Percentiles rank a stretch among this genome's conserved stretches.
Conservation (phyloP, 148 eudicot species). For the Persicaria tinctoria region DNA sequence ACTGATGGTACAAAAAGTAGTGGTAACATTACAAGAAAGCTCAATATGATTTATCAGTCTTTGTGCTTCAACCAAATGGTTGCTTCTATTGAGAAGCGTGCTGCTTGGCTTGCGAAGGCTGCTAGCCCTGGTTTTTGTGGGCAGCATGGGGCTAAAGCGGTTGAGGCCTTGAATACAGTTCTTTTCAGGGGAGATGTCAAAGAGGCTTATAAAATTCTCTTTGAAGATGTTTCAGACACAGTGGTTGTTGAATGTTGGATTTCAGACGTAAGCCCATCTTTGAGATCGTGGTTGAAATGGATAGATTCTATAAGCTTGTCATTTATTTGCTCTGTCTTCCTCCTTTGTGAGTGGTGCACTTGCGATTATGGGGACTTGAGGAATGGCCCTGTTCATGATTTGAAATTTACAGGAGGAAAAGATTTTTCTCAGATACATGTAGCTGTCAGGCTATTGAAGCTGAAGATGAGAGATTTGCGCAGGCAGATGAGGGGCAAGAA, state of each 20-base stretch:
- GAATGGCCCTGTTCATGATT: constrained; percentile 37
- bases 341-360: constrained; percentile 95
- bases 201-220: constrained; percentile 52
- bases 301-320: constrained; percentile 46
- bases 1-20: constrained; percentile 29
- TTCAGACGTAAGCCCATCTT: constrained; percentile 61
- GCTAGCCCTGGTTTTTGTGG: constrained; percentile 64
- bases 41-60: constrained; percentile 41
- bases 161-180: constrained; percentile 65
- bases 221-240: constrained; percentile 52
- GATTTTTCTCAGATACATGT: constrained; percentile 76
- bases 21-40: constrained; percentile 31
- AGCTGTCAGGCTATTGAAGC: constrained; percentile 65
- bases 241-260: constrained; percentile 63
- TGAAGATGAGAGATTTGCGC: constrained; percentile 42
- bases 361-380: constrained; percentile 84
- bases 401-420: constrained; percentile 73
- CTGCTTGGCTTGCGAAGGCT: constrained; percentile 55
- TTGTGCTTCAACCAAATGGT: constrained; percentile 53
- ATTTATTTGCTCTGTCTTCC: constrained; percentile 64
- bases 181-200: constrained; percentile 66
- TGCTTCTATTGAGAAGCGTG: constrained; percentile 63
- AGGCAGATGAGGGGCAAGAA: constrained; percentile 31
- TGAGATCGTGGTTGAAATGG: constrained; percentile 66
- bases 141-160: constrained; percentile 66